Conservation (phyloP, 306 rosid species). For the Ammopiptanthus mongolicus region DNA sequence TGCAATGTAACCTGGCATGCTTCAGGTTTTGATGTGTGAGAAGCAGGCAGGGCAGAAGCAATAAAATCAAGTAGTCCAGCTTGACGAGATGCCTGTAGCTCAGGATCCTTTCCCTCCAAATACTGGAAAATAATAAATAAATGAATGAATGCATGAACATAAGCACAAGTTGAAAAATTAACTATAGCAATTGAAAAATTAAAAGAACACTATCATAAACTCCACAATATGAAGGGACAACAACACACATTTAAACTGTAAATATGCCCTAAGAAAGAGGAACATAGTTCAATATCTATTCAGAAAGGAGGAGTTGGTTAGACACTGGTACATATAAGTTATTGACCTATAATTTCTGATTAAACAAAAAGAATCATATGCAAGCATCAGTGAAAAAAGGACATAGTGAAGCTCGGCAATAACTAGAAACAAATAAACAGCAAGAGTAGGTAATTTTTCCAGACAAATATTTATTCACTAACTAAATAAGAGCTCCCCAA, state of each 20-base stretch:
- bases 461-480: constrained; percentile 9
- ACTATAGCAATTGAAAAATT: constrained; percentile 1
- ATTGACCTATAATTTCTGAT: background rate
- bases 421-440: constrained; percentile 9
- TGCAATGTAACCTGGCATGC: constrained; percentile 89
- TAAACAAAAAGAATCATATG: constrained; percentile 5
- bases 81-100: constrained; percentile 92
- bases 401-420: background rate
- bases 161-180: constrained; percentile 12
- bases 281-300: constrained; percentile 6
- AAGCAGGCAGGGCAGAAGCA: constrained; percentile 97
- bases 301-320: constrained; percentile 12
- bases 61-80: constrained; percentile 94
- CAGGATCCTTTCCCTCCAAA: constrained; percentile 93
- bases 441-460: constrained; percentile 12
- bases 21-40: constrained; percentile 95
- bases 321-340: constrained; percentile 2
- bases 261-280: background rate
- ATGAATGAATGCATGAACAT: constrained; percentile 5
- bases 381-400: background rate
- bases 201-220: background rate
- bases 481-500: constrained; percentile 9
- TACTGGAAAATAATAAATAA: constrained; percentile 42
- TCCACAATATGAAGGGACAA: constrained; percentile 7
- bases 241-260: constrained; percentile 3